Evolutionary conservation across 495 filamentous ascomycete species (phyloP), one percentile per base, ranked within the genome.

Genomic region (Aspergillus sparsus): DNA sequence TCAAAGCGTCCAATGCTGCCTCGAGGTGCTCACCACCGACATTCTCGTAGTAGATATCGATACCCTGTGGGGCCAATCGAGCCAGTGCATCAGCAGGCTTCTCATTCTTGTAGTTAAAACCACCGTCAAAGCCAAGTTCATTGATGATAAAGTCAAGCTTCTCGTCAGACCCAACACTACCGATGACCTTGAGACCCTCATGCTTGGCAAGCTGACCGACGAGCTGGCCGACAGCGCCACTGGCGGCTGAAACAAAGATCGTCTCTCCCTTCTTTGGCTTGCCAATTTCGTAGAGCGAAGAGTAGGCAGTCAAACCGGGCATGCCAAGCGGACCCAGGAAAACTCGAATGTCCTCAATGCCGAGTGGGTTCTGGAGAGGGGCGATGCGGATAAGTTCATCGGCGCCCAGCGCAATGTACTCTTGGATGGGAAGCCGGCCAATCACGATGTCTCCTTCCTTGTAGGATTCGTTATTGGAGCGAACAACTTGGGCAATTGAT

Each of bases 41-140:
- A 62, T 96, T 97, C 72, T 98, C 93, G 65, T 87, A 98, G 77
- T 97, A 97, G 70, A 98, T 96, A 68, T 97, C 91, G 49, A 97
- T 82, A 10, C 93, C 93, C 33, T 93, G 68, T 0, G 92, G 93
- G 6, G 89, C 89, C 45, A 96, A 75, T 62, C 90, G 81, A 62
- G 78, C 73, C 51, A 97, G 76, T 2, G 92, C 93, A 49, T 89
- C 87, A 1, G 66, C 66, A 15, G 87, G 79, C 64, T 85, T 83
- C 75, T 88, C 87, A 21, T 79, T 89, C 82, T 90, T 90, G 75
- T 91, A 91, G 72, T 91, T 90, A 75, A 90, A 91, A 7, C 84
- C 87, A 36, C 76, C 85, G 52, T 89, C 86, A 63, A 90, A 91
- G 21, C 82, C 81, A 15, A 91, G 78, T 44, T 87, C 84, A 52